A percentile compares a stretch with the other conserved stretches of the same genome.
phyloP scores from a whole-genome alignment of 176 grass and related monocot genomes.

The Hordeum vulgare region MorexV3_pseudomolecules_assembly NC_058523.1:402027567-402028066 shows the following conservation, averaged over 20 bases:
- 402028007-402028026: neutral
- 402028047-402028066: neutral
- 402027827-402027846: constrained; percentile 96
- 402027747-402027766: constrained; percentile 83
- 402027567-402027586: constrained; percentile 34
- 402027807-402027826: constrained; percentile 78
- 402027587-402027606: constrained; percentile 98
- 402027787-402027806: constrained; percentile 90
- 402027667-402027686: neutral
- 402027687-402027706: neutral
- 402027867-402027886: constrained; percentile 79
- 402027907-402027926: constrained; percentile 77
- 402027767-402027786: constrained; percentile 78
- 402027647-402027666: constrained; percentile 53
- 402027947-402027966: constrained; percentile 76
- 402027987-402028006: constrained; percentile 14
- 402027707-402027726: constrained; percentile 8
- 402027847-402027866: constrained; percentile 86
- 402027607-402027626: constrained; percentile 86
- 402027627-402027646: constrained; percentile 83
- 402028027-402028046: neutral
- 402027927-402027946: constrained; percentile 82
- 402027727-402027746: neutral
- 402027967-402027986: constrained; percentile 78
- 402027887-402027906: constrained; percentile 69